Base-by-base conservation (phyloP, 257 asterid genomes). In the Ehretia macrophylla region DNA sequence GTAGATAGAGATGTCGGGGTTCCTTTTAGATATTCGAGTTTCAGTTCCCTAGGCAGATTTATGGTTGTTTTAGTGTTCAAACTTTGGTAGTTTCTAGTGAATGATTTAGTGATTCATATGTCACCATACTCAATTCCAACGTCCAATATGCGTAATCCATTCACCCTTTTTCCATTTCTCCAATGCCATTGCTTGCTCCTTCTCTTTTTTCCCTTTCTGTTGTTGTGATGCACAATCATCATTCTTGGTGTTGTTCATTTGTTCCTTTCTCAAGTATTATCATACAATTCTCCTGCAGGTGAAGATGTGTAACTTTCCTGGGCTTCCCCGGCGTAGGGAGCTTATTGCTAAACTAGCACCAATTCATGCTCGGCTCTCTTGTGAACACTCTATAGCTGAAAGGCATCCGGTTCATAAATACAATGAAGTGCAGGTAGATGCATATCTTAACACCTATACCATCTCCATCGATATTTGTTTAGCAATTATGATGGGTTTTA, bases 401-500 rank as follows among this genome's bases (percentile, higher is more conserved):
- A 83, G 69, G 71, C 88, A 75, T 52, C 98, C 95, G 22, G 84
- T 80, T 14, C 77, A 90, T 56, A 85, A 79, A 77, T 90, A 94
- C 83, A 86, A 59, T n/a, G 95, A 80, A 72, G 73, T 64, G 66
- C 96, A 87, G 96, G 98, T 90, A 68, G 22, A 1, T 47, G 17
- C 0, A 9, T 47, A 8, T 19, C 20, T 47, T 9, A 16, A n/a
- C 49, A 37, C 14, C 16, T 9, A 14, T n/a, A 11, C 45, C 19
- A 21, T 48, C 23, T 56, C 18, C 8, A 47, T 5, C 5, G 9
- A 47, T 47, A 16, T 47, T 47, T 47, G 4, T 20, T 47, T 47
- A 8, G 8, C 35, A 27, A 27, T 27, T 27, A 27, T 27, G 35
- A 6, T 27, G 35, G 35, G 35, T 27, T 27, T 27, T 6, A 27